Evolutionary conservation across 768 basidiomycete species (phyloP), one percentile per base, ranked within the genome.

Genomic region (Boletus huronensis): DNA sequence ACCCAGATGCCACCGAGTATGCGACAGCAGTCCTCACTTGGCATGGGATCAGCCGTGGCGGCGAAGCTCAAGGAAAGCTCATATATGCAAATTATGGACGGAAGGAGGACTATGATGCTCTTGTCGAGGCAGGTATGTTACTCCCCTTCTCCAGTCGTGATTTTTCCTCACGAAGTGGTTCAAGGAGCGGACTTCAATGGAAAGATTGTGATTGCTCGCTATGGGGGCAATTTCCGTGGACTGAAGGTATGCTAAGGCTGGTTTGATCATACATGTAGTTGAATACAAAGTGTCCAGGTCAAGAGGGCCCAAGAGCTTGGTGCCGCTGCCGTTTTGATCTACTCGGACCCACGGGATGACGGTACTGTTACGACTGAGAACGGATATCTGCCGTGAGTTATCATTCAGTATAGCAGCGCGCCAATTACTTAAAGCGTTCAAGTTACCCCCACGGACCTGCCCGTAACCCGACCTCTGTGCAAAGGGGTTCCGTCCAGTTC

Each of bases 281-380:
- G 43, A 21, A 59, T 26, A 83, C 64, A 58, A 19, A 26, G 25
- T 32, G 13, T 49, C 19, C 44, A 93, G 87, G 79, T 95, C 54
- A 84, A 92, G 75, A 84, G 85, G 7, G 93, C 94, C 1, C 81
- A 94, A 68, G 90, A 94, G 58, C 83, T 85, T n/a, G 93, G 94
- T 31, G 92, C 92, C 1, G 78, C 77, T 13, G 93, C 85, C 42
- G 79, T 87, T 19, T 72, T 97, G 50, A 90, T 94, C 48, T 97
- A 91, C 72, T 85, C 85, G 42, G 93, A 97, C 69, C 87, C 87
- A 14, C 84, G 84, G 35, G 93, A 96, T 68, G 92, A 97, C 64
- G 93, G 93, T 4, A 81, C 77, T 50, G 87, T 92, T 25, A 92
- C 86, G 0, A 78, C 78, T 5, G 78, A 81, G 61, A 92, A 93